Evolutionary conservation across 2,329 filamentous ascomycete genomes (phyloP).

Genomic region (Apiospora aurea): DNA sequence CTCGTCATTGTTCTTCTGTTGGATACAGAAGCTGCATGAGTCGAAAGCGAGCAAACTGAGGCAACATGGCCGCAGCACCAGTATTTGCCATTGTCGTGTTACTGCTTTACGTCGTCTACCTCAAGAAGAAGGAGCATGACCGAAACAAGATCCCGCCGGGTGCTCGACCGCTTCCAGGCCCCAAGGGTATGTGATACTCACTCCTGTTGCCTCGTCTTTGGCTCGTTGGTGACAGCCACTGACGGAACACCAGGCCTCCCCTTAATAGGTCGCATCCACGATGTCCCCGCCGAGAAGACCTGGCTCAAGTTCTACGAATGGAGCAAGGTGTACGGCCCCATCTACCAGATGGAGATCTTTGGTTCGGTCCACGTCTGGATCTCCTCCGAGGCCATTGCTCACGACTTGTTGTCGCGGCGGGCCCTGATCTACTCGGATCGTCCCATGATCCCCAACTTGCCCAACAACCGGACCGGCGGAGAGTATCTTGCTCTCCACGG

Average conservation of each 20-base stretch:
- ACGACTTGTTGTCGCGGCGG: slow-evolving; percentile 51
- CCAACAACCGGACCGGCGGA: slow-evolving; percentile 55
- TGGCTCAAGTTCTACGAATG: slow-evolving; percentile 59
- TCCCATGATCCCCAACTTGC: slow-evolving; percentile 54
- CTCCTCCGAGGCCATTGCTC: slow-evolving; percentile 52
- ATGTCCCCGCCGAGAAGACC: slow-evolving; percentile 49
- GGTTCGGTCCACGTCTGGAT: slow-evolving; percentile 57
- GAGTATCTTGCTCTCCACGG: slow-evolving; percentile 55
- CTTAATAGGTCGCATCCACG: slow-evolving; percentile 53
- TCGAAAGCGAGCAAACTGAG: background rate
- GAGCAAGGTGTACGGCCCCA: slow-evolving; percentile 54
- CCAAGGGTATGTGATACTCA: slow-evolving; percentile 34
- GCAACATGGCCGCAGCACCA: slow-evolving; percentile 14
- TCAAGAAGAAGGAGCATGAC: slow-evolving; percentile 29
- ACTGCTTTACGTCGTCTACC: slow-evolving; percentile 31
- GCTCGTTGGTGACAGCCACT: background rate
- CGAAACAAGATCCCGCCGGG: slow-evolving; percentile 37
- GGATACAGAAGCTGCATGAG: background rate
- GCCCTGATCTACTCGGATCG: slow-evolving; percentile 55
- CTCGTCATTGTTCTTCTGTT: background rate
- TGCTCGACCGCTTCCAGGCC: slow-evolving; percentile 38
- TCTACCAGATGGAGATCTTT: slow-evolving; percentile 55
- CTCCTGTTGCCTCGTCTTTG: slow-evolving; percentile 23
- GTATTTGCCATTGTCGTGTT: slow-evolving; percentile 25
- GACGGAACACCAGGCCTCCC: slow-evolving; percentile 45